These are phyloP conservation scores for Pecoramyces ruminantium DNA, from an alignment of 192 early-diverging fungal species.

Conservation along the genomic window DNA sequence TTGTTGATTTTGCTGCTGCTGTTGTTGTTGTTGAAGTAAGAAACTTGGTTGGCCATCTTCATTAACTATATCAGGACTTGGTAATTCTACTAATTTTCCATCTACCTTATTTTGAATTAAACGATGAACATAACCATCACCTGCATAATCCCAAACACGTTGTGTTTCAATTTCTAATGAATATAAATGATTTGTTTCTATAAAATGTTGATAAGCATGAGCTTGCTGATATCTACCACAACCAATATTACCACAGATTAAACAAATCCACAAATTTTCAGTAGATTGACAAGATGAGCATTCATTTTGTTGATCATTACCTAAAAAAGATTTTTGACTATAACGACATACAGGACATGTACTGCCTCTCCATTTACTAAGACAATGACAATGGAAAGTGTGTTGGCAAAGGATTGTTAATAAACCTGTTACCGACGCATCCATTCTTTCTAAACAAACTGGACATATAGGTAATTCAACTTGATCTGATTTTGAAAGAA, in stretches of 20 bases:
- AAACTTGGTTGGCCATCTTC: slow-evolving; percentile 1
- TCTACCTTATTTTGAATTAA: slow-evolving; percentile 79
- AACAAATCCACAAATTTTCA: slow-evolving; percentile 85
- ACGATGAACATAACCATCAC: slow-evolving; percentile 92
- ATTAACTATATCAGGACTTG: slow-evolving; percentile 17
- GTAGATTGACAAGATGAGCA: slow-evolving; percentile 62
- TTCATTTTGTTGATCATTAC: slow-evolving; percentile 19
- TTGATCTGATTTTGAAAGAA: background rate
- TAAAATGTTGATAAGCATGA: slow-evolving; percentile 80
- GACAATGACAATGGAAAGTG: slow-evolving; percentile 82
- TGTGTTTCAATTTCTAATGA: slow-evolving; percentile 88
- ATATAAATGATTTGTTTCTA: slow-evolving; percentile 67
- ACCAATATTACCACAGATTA: slow-evolving; percentile 89
- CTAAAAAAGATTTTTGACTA: slow-evolving; percentile 23
- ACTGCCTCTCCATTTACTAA: slow-evolving; percentile 72
- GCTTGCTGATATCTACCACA: slow-evolving; percentile 84
- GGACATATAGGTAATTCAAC: slow-evolving; percentile 85
- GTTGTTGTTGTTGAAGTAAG: background rate
- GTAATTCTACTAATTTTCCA: slow-evolving; percentile 80
- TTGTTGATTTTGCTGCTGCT: background rate
- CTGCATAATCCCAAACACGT: slow-evolving; percentile 94
- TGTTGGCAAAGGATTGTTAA: slow-evolving; percentile 89
- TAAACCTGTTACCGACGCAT: slow-evolving; percentile 70
- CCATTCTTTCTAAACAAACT: slow-evolving; percentile 92
- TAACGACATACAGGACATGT: slow-evolving; percentile 88